phyloP scores from a whole-genome alignment of 768 basidiomycete genomes.

The Boletus tylopilopsis region DNA sequence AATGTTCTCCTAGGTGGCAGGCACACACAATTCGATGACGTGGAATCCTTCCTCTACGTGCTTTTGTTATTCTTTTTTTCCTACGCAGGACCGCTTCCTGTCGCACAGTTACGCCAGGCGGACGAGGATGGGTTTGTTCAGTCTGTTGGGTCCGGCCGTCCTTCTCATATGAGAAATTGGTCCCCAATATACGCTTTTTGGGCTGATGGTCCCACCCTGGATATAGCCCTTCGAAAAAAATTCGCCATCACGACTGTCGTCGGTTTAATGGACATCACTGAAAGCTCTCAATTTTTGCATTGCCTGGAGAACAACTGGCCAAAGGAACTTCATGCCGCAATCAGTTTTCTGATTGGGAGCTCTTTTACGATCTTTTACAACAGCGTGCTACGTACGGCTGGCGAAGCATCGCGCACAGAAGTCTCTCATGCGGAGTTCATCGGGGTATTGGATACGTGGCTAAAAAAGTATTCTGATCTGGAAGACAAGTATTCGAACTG shows the following conservation, averaged over 20 bases:
- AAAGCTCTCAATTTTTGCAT: background rate
- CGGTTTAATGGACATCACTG: background rate
- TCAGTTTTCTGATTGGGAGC: background rate
- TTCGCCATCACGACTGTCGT: background rate
- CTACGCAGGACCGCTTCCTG: background rate
- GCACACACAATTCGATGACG: conserved; percentile 1
- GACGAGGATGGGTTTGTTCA: background rate
- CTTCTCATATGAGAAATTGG: background rate
- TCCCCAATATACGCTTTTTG: background rate
- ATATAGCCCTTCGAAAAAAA: background rate
- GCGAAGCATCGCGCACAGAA: background rate
- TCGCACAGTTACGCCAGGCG: background rate
- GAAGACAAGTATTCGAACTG: background rate
- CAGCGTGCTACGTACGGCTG: background rate
- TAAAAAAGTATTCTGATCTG: background rate
- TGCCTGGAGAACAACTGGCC: background rate
- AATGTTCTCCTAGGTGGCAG: background rate
- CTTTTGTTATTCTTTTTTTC: background rate
- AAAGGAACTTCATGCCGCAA: background rate
- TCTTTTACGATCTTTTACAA: background rate
- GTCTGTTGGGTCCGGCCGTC: background rate
- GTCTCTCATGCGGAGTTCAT: background rate
- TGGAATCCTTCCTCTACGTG: background rate
- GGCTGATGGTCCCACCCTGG: background rate
- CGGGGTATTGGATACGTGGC: background rate